Base-by-base conservation (phyloP, 208 protist species). In the Acanthamoeba royreba region DNA sequence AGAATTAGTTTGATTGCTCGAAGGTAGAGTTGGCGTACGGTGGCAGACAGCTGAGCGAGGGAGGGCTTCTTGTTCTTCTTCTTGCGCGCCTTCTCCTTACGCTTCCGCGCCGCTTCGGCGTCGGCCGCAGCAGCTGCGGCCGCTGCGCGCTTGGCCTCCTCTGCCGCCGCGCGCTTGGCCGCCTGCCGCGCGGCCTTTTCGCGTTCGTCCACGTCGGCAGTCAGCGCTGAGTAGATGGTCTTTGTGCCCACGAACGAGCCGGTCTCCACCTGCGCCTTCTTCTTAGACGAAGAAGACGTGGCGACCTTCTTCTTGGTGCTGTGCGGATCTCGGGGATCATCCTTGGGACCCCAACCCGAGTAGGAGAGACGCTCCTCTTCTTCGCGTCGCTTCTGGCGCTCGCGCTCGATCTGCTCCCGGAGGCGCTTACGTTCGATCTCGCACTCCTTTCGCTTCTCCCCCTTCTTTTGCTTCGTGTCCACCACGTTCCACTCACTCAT, bases 41-140 rank as follows among this genome's bases (percentile, higher is more conserved):
- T 22, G 19, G 45, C 25, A 25, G 43, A 58, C n/a, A 87, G 77
- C 9, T 87, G 77, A 40, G 77, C 77, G 77, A 87, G n/a, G 22
- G 77, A 86, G 43, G 77, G 77, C 77, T 87, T 87, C 77, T 87
- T 87, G 15, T 49, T 87, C 77, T 87, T 87, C 47, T 87, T 87
- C 77, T 86, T 86, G 45, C 25, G 42, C 66, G 40, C 66, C 35
- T 77, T 77, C 66, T 77, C 66, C 66, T 43, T 38, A n/a, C n/a
- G n/a, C 45, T 42, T 55, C n/a, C 47, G 42, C 45, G 31, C 35
- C 15, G 45, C 45, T 35, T 87, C 47, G 43, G 77, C 77, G 4
- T 87, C 45, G 7, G 77, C 77, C 47, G 25, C 52, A 17, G 19
- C n/a, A n/a, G n/a, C n/a, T n/a, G n/a, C n/a, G 17, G 19, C 9